Base-by-base conservation (phyloP, 148 eudicot genomes). In the Hydrangea macrophylla region DNA sequence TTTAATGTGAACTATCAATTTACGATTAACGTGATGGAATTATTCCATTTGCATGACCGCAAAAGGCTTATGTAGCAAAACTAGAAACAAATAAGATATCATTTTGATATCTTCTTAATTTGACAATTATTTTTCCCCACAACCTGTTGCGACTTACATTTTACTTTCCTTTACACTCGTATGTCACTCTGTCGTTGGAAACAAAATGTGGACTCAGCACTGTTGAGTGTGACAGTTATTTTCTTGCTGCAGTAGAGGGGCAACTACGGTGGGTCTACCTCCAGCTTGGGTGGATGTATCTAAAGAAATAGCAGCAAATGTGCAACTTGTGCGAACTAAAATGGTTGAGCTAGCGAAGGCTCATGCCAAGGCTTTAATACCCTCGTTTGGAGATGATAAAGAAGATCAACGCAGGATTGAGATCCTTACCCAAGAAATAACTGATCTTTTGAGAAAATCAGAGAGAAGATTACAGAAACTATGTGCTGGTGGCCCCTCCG, bases 271-370 rank as follows among this genome's bases (percentile, higher is more conserved):
- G 55, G 96, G 98, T 64, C 80, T 94, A 48, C 98, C 98, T 23
- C 98, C 98, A 37, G 91, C 88, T 65, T 94, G 97, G 98, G 98
- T 94, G 65, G 98, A 94, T 75, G 78, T 88, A 65, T 90, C 98
- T 64, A 97, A 94, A 82, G 98, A 94, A 76, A 81, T 90, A 70
- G 77, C 92, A 57, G 79, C 79, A 60, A 85, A 90, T 77, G 81
- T 94, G 73, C 97, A 83, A 73, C 85, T 73, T 51, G 88, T 81
- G 32, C 75, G 89, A 72, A 72, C 69, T 8, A 94, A 94, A 77
- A 94, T 94, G 97, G 85, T 81, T 44, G 97, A 90, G 75, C 77
- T 94, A 67, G 79, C 82, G 26, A 94, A 88, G 83, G 92, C 96
- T 82, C 98, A 94, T 80, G 88, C 92, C 62, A 88, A 86, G 79